Conservation (phyloP, 257 asterid genomes). For the Nyctanthes arbortristis region DNA sequence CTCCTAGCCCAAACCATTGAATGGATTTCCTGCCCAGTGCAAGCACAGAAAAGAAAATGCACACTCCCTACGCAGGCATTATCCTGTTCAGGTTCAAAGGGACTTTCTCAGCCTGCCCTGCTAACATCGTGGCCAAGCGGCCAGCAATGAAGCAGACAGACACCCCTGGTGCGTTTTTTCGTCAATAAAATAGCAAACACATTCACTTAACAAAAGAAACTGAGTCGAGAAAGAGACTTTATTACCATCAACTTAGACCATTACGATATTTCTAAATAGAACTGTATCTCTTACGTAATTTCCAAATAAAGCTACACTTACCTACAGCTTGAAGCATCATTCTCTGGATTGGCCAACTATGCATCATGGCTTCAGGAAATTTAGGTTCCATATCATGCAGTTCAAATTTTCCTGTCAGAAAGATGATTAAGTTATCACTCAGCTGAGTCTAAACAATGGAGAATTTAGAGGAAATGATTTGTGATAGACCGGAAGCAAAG, state of each 20-base stretch:
- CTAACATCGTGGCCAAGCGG: constrained; percentile 36
- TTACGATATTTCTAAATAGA: constrained; percentile 28
- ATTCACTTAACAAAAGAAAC: constrained; percentile 12
- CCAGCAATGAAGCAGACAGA: constrained; percentile 58
- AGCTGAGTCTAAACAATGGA: not conserved
- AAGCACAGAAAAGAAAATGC: constrained; percentile 56
- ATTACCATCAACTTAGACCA: constrained; percentile 17
- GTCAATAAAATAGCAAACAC: constrained; percentile 47
- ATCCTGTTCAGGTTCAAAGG: constrained; percentile 99
- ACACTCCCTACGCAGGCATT: constrained; percentile 99
- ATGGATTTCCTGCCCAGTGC: constrained; percentile 57
- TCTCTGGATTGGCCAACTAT: constrained; percentile 22
- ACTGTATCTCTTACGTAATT: constrained; percentile 29
- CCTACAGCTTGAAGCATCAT: constrained; percentile 39
- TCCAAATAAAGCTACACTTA: constrained; percentile 46
- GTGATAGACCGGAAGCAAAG: not conserved
- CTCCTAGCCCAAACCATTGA: constrained; percentile 15
- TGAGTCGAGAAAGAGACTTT: not conserved
- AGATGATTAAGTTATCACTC: constrained; percentile 28
- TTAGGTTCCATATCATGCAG: constrained; percentile 17
- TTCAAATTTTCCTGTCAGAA: constrained; percentile 29
- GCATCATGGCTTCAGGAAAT: constrained; percentile 26
- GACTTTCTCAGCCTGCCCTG: constrained; percentile 93
- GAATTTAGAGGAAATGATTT: not conserved
- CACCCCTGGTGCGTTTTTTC: constrained; percentile 97